Base-by-base conservation (phyloP, 441 rosid genomes). In the Rhodomyrtus psidioides region DNA sequence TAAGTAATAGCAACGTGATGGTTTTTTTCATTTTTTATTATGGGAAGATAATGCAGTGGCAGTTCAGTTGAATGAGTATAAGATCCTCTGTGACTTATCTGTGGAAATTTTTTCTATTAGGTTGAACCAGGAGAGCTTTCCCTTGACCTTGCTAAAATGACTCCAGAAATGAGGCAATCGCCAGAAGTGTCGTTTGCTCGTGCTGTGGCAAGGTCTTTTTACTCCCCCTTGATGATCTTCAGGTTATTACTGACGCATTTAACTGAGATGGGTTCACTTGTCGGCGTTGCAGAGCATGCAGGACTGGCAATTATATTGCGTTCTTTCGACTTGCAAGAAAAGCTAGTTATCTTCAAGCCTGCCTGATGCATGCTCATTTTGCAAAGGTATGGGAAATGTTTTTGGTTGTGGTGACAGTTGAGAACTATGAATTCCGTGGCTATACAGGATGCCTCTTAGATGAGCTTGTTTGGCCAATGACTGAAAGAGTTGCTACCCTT, bases 111-210 rank as follows among this genome's bases (percentile, higher is more conserved):
- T 84, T 90, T 53, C 87, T 91, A 82, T 88, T 91, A 96, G 99
- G 99, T 97, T 89, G 99, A 97, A 94, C 99, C 99, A 79, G 96
- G 97, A 59, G 99, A 97, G 90, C 98, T 97, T 88, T 95, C 99
- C 16, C 92, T 96, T 89, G 99, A 97, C 87, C 98, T 97, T 92
- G 99, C 98, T 39, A 96, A 97, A 94, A 97, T 97, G 99, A 96
- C 95, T 89, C 94, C 98, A 51, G 98, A 95, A 87, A 96, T 96
- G 62, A 91, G 99, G 92, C 99, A 96, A 90, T 91, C 97, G 55
- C 92, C 95, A 51, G 98, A 97, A 89, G 98, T 97, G 86, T 92
- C 93, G 70, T 97, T 97, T 90, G 97, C 99, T 83, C 97, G 97
- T 89, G 91, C 84, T 89, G 99, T 95, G 76, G 99, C 99, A 89